These are phyloP conservation scores for Phytophthora uliginosa DNA, from an alignment of 352 stramenopile species.

Conservation along the genomic window DNA sequence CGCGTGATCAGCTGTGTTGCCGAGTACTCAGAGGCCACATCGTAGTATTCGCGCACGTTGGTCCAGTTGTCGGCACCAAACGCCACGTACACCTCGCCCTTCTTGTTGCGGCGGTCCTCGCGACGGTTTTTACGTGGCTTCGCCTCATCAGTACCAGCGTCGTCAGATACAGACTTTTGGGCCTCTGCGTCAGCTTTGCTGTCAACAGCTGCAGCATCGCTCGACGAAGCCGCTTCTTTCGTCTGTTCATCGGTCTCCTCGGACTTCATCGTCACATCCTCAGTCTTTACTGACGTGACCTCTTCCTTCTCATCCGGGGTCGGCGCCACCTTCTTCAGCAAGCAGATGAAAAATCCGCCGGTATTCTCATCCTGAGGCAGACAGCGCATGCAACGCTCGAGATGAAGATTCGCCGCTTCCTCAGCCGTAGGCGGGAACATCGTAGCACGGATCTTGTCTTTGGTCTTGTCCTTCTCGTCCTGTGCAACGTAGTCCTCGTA, in stretches of 20 bases:
- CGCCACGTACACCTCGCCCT: slow-evolving; percentile 81
- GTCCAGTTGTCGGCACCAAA: slow-evolving; percentile 70
- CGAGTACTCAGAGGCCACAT: slow-evolving; percentile 74
- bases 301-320: slow-evolving; percentile 56
- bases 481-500: slow-evolving; percentile 73
- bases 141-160: slow-evolving; percentile 26
- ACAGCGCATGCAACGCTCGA: slow-evolving; percentile 97
- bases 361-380: slow-evolving; percentile 97
- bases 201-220: slow-evolving; percentile 27
- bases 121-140: slow-evolving; percentile 47
- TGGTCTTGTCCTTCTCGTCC: slow-evolving; percentile 71
- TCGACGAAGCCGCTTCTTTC: slow-evolving; percentile 19
- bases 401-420: slow-evolving; percentile 76
- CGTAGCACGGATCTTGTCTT: slow-evolving; percentile 82
- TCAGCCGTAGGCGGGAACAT: slow-evolving; percentile 93
- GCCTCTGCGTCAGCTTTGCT: slow-evolving; percentile 28
- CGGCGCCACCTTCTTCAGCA: slow-evolving; percentile 94
- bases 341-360: slow-evolving; percentile 99
- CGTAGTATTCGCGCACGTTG: slow-evolving; percentile 84
- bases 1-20: slow-evolving; percentile 87
- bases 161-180: slow-evolving; percentile 22
- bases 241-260: slow-evolving; percentile 20
- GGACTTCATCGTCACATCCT: slow-evolving; percentile 23
- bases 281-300: not conserved
- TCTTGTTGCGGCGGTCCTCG: slow-evolving; percentile 62